Evolutionary conservation across 1,139 yeast genomes (phyloP), one percentile per base, ranked within the genome.

Genomic region (Saccharomyces uvarum): DNA sequence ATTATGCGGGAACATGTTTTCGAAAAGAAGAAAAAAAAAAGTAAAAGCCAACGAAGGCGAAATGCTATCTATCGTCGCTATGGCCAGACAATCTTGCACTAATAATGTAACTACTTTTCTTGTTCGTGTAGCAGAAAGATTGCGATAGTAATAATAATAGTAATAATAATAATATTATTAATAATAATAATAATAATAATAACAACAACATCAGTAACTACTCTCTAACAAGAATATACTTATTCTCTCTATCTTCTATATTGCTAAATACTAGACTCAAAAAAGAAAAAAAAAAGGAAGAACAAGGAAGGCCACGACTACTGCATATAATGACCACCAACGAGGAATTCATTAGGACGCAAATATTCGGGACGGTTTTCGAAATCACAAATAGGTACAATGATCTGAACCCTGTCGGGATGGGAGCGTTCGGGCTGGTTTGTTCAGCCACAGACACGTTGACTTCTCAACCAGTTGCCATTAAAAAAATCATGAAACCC

Each of bases 361-460:
- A 78, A 61, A 78, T 78, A 56, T 78, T 78, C 67, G 97, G 97
- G 52, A 89, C 97, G 2, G 90, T 88, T 50, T 90, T 93, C 70
- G 99, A 93, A 73, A 90, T 93, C 63, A 93, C 99, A 53, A 86
- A 82, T 66, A 75, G 97, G 61, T 93, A 93, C 73, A 82, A 90
- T 21, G 97, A 93, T 68, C 78, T 93, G 59, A 93, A 90, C 66
- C 99, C 99, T 2, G 97, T 93, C 51, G 99, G 99, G 1, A 93
- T 93, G 99, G 99, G 99, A 38, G 99, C 99, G 9, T 93, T 93
- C 69, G 99, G 99, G 6, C 80, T 93, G 44, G 99, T 93, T 50
- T 93, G 99, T 72, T 89, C 97, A 5, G 99, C 99, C 1, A 82
- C 86, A 55, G 99, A 93, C 73, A 88, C 86, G 66, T 78, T 90